Conservation (phyloP, 805 yeast species). For the Monosporozyma yasuniensis region DNA sequence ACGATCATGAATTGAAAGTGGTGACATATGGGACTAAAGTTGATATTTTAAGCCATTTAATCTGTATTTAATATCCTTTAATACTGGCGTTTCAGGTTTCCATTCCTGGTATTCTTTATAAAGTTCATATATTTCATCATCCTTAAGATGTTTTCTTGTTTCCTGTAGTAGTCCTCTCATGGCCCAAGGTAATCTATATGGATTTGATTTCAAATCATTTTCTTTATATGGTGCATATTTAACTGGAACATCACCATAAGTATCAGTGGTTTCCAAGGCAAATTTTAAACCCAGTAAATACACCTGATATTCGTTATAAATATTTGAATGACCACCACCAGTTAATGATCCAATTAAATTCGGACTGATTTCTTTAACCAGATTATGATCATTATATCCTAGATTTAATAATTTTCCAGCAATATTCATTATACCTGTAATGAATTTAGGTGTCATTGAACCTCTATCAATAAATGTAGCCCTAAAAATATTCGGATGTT, state of each 20-base stretch:
- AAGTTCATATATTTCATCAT: slow-evolving; percentile 50
- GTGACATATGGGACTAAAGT: slow-evolving; percentile 1
- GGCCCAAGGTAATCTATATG: slow-evolving; percentile 88
- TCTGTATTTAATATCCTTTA: slow-evolving; percentile 78
- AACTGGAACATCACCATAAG: slow-evolving; percentile 35
- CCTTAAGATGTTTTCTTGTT: slow-evolving; percentile 42
- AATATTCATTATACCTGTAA: slow-evolving; percentile 61
- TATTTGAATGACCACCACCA: slow-evolving; percentile 89
- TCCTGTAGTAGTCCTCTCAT: slow-evolving; percentile 74
- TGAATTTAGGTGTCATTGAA: slow-evolving; percentile 70
- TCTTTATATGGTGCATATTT: slow-evolving; percentile 43
- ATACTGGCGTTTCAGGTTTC: slow-evolving; percentile 76
- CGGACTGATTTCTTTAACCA: slow-evolving; percentile 72
- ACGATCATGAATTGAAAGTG: too few species aligned
- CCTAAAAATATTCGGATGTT: slow-evolving; percentile 83
- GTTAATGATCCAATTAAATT: slow-evolving; percentile 83
- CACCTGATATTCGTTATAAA: slow-evolving; percentile 78
- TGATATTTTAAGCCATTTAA: slow-evolving; percentile 43
- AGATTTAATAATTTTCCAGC: slow-evolving; percentile 66
- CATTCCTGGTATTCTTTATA: slow-evolving; percentile 70
- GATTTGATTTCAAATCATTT: slow-evolving; percentile 64
- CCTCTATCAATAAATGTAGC: slow-evolving; percentile 84
- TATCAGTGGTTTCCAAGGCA: slow-evolving; percentile 63
- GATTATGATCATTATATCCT: slow-evolving; percentile 79
- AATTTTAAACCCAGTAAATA: slow-evolving; percentile 72